Evolutionary conservation across 257 asterid species (phyloP), one percentile per base, ranked within the genome.

Genomic region (Plantago elongata): DNA sequence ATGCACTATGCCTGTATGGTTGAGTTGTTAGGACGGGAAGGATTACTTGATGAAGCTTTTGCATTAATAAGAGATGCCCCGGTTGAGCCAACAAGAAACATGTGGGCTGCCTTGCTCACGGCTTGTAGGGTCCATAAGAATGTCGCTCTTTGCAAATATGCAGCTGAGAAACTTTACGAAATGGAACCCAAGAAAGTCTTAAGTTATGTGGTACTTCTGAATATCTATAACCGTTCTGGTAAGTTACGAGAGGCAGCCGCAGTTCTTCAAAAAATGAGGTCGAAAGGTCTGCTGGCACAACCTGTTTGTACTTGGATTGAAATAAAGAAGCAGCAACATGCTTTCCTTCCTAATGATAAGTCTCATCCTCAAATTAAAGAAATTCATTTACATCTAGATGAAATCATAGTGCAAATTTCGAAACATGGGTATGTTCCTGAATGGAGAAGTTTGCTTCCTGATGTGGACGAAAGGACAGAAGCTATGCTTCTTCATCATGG

Each of bases 41-140:
- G 95, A 54, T 85, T 75, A 54, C 61, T 91, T 37, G 93, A 91
- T 61, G 97, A 91, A 74, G 95, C 95, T 52, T 78, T 81, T 54
- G 83, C 89, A 4, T 74, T 88, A 72, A 83, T 88, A 57, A 74
- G 73, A 75, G 84, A 84, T 59, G 83, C 90, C 47, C 92, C 94
- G 2, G 78, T 82, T 72, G 66, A 54, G 71, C 87, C 95, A 17
- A 79, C 94, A 4, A 46, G 78, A 45, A 86, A 86, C 72, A 88
- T 84, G 94, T 91, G 96, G 96, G 95, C 94, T 22, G 95, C 97
- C 51, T 73, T 91, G 78, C 87, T 86, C 63, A 91, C 96, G n/a
- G 95, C 98, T 22, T 81, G 96, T 65, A 78, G 96, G 77, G 74
- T 73, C 63, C 95, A 86, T 75, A 78, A 81, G 73, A 88, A 91